Conservation (phyloP, 176 grass and related monocot species). For the Hordeum marinum region DNA sequence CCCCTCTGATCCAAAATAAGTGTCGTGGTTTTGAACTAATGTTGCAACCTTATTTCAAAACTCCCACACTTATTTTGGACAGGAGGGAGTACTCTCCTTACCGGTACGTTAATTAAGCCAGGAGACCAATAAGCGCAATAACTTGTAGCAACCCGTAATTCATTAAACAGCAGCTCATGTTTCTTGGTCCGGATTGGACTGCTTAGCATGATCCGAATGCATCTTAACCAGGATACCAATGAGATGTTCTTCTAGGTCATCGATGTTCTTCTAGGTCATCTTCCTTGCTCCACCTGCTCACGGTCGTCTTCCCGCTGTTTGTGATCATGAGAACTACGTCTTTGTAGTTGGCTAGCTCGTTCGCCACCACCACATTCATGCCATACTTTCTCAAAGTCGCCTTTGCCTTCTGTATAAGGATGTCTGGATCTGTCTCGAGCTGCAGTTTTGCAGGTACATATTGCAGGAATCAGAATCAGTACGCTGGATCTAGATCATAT, state of each 20-base stretch:
- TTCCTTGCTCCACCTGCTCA: conserved; percentile 32
- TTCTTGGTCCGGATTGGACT: not conserved
- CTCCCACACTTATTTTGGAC: no score
- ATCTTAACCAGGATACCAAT: conserved; percentile 9
- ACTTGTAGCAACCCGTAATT: not conserved
- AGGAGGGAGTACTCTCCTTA: no score
- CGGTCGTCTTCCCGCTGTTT: conserved; percentile 23
- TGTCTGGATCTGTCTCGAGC: conserved; percentile 80
- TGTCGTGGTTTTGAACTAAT: no score
- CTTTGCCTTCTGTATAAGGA: conserved; percentile 67
- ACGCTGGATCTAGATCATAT: not conserved
- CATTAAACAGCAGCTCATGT: not conserved
- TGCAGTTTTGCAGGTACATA: conserved; percentile 13
- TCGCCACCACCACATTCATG: conserved; percentile 68
- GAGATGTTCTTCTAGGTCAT: conserved; percentile 53
- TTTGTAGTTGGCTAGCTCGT: conserved; percentile 59
- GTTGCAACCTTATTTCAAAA: no score
- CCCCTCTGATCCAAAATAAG: no score
- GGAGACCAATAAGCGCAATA: no score
- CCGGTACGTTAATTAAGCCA: not conserved
- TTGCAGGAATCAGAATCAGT: not conserved
- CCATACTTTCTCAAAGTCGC: conserved; percentile 61
- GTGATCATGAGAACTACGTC: conserved; percentile 48
- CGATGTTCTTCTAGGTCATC: no score
- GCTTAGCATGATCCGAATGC: conserved; percentile 31